phyloP scores from a whole-genome alignment of 805 yeast genomes.

The Citeromyces nyonsensis region DNA sequence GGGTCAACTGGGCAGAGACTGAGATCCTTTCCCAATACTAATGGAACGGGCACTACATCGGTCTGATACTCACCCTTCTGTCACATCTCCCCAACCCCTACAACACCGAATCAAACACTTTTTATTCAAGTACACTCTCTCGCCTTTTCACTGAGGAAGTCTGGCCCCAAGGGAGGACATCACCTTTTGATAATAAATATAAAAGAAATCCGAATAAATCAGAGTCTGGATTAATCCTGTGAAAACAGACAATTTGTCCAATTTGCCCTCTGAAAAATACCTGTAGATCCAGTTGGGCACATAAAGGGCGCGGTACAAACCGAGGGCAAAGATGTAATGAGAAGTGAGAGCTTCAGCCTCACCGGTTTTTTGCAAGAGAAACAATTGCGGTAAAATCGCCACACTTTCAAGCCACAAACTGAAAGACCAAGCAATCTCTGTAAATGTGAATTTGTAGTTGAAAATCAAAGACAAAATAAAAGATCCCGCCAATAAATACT shows the following conservation, averaged over 20 bases:
- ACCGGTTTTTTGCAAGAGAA: slow-evolving; percentile 79
- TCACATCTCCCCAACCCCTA: neutral
- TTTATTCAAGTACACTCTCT: neutral
- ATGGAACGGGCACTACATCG: no score
- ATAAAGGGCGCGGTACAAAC: slow-evolving; percentile 77
- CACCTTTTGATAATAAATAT: slow-evolving; percentile 72
- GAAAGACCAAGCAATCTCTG: slow-evolving; percentile 75
- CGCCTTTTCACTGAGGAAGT: slow-evolving; percentile 20
- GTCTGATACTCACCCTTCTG: no score
- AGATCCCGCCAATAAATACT: slow-evolving; percentile 54
- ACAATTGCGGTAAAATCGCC: slow-evolving; percentile 87
- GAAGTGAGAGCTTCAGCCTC: slow-evolving; percentile 77
- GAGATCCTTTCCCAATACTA: no score
- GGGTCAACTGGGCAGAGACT: slow-evolving; percentile 82
- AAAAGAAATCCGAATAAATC: slow-evolving; percentile 90
- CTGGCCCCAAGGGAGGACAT: slow-evolving; percentile 66
- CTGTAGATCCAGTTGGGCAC: slow-evolving; percentile 94
- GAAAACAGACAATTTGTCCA: slow-evolving; percentile 55
- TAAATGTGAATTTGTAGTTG: slow-evolving; percentile 43
- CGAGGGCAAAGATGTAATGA: slow-evolving; percentile 90
- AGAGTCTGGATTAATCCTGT: slow-evolving; percentile 82
- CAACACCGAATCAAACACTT: neutral
- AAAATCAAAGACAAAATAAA: slow-evolving; percentile 41
- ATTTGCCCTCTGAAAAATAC: slow-evolving; percentile 42
- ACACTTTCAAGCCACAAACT: slow-evolving; percentile 86